Percentiles rank a stretch among this genome's conserved stretches.
Evolutionary conservation across 73 alveolate genomes (phyloP).

Genomic region (Symbiodinium natans): DNA sequence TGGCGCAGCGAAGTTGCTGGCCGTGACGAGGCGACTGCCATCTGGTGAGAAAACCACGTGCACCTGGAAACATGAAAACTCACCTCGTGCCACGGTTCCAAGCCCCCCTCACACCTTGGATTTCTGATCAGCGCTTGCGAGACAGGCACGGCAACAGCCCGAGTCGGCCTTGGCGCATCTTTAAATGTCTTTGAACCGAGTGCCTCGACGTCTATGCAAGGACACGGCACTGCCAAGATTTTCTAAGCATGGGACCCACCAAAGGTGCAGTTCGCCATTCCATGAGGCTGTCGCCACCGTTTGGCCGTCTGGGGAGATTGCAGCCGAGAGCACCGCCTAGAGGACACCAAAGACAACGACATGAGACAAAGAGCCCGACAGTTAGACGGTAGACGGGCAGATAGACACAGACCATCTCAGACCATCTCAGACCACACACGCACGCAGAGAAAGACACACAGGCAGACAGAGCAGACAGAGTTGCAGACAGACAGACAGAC

Average conservation of each 20-base stretch:
- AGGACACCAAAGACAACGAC: too few relatives aligned
- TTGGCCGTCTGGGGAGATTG: constrained; percentile 20
- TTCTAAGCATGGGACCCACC: constrained; percentile 54
- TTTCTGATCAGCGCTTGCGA: constrained; percentile 53
- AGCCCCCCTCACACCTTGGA: constrained; percentile 40
- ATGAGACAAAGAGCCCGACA: too few relatives aligned
- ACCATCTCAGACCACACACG: too few relatives aligned
- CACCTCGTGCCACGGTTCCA: too few relatives aligned
- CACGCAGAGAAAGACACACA: too few relatives aligned
- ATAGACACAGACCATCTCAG: too few relatives aligned
- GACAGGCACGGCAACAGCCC: constrained; percentile 18
- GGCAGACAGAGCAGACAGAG: too few relatives aligned
- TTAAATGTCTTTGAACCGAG: too few relatives aligned
- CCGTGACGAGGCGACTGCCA: constrained; percentile 31
- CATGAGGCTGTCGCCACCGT: constrained; percentile 75
- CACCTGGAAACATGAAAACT: constrained; percentile 21
- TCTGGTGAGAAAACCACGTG: constrained; percentile 42
- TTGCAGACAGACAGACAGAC: too few relatives aligned
- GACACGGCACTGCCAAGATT: too few relatives aligned
- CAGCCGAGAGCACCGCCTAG: constrained; percentile 31
- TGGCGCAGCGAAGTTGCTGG: background rate
- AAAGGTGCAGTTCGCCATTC: constrained; percentile 37
- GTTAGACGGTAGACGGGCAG: too few relatives aligned
- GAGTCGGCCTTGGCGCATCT: constrained; percentile 32
- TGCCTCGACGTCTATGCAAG: too few relatives aligned